Evolutionary conservation across 371 early-diverging fungal species (phyloP).

Genomic region (Syncephalastrum sp.): DNA sequence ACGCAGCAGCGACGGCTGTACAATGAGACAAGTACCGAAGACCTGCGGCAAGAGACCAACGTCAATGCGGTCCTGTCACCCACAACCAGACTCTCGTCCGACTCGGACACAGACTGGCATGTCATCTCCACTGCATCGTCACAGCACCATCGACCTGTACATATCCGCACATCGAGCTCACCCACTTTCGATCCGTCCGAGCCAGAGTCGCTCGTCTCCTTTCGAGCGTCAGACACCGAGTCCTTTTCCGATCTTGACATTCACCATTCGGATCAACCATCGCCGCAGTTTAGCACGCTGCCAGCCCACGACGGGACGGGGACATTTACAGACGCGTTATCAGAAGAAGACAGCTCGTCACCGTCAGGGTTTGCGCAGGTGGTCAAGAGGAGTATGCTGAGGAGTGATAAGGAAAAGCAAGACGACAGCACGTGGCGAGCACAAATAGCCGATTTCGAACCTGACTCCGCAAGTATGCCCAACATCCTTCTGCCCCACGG

Average conservation of each 20-base stretch:
- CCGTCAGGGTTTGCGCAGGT: conserved; percentile 21
- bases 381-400: conserved; percentile 3
- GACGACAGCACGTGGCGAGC: conserved; percentile 10
- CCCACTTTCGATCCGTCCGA: conserved; percentile 30
- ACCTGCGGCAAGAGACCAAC: neutral
- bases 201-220: conserved; percentile 31
- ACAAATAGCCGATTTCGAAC: conserved; percentile 18
- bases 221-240: conserved; percentile 38
- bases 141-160: conserved; percentile 7
- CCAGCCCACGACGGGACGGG: conserved; percentile 54
- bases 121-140: conserved; percentile 35
- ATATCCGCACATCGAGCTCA: conserved; percentile 13
- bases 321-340: conserved; percentile 30
- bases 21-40: too few species aligned
- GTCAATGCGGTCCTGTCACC: conserved; percentile 17
- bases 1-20: too few species aligned
- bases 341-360: conserved; percentile 16
- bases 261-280: conserved; percentile 7
- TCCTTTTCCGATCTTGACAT: conserved; percentile 26
- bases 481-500: conserved; percentile 38
- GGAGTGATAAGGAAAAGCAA: conserved; percentile 9
- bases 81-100: conserved; percentile 19
- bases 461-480: conserved; percentile 25
- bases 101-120: conserved; percentile 52
- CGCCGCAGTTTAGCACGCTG: conserved; percentile 19